These are phyloP conservation scores for Penicillium bovifimosum DNA, from an alignment of 495 filamentous ascomycete genomes.

Conservation along the genomic window DNA sequence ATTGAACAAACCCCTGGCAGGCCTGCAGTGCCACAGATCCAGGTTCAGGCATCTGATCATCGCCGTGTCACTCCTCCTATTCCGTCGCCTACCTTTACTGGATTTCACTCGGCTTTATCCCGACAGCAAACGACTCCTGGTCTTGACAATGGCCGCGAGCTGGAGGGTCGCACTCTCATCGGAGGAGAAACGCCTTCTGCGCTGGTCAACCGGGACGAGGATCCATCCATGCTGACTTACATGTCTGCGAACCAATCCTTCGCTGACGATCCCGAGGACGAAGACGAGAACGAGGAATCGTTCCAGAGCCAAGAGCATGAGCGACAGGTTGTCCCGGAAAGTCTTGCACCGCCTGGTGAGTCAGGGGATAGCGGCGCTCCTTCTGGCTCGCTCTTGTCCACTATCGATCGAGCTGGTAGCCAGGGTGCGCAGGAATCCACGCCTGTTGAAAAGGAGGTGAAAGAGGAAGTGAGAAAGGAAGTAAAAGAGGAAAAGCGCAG, in stretches of 20 bases:
- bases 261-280: neutral
- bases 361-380: conserved; percentile 5
- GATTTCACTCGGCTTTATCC: conserved; percentile 23
- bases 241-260: conserved; percentile 19
- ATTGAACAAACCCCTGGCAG: conserved; percentile 11
- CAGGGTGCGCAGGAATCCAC: neutral
- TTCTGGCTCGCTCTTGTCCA: conserved; percentile 15
- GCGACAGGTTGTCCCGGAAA: conserved; percentile 18
- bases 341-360: neutral
- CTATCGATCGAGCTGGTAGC: neutral
- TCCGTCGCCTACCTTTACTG: conserved; percentile 23
- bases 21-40: neutral
- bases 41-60: conserved; percentile 9
- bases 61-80: conserved; percentile 14
- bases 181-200: conserved; percentile 18
- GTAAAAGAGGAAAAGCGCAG: neutral
- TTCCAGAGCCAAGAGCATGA: conserved; percentile 6
- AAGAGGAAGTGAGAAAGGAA: neutral
- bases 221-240: conserved; percentile 16
- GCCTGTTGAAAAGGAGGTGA: neutral
- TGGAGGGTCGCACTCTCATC: conserved; percentile 24
- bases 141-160: conserved; percentile 7
- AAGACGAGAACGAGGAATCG: neutral
- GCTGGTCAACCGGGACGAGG: conserved; percentile 12
- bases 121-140: conserved; percentile 14